Evolutionary conservation across 768 basidiomycete genomes (phyloP).

Genomic region (Psilocybe cubensis): DNA sequence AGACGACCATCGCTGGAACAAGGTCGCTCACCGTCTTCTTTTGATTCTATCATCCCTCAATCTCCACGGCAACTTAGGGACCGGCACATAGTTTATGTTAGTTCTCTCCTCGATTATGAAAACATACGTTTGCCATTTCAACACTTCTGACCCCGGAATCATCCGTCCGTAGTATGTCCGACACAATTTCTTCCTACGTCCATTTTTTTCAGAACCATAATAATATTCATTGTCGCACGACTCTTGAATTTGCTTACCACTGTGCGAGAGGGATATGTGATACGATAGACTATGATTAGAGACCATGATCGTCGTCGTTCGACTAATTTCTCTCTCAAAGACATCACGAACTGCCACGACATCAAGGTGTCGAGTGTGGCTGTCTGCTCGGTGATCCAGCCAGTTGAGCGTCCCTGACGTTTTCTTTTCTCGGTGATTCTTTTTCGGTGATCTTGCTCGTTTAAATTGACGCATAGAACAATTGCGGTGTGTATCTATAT

Average conservation of each 20-base stretch:
- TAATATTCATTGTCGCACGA: neutral
- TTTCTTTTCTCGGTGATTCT: too few relatives aligned
- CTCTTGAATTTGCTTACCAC: neutral
- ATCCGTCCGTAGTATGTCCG: neutral
- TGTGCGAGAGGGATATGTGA: neutral
- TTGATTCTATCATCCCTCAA: slow-evolving; percentile 11
- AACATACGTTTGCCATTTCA: neutral
- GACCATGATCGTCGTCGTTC: neutral
- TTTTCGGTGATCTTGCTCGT: neutral
- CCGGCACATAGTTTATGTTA: neutral
- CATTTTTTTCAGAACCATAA: neutral
- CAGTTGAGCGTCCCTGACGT: neutral
- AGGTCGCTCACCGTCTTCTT: slow-evolving; percentile 15
- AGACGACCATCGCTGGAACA: slow-evolving; percentile 28
- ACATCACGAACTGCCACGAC: neutral
- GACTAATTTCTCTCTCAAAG: neutral
- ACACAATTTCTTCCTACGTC: neutral
- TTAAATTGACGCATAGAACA: neutral
- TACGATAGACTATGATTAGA: neutral
- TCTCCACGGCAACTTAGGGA: slow-evolving; percentile 19
- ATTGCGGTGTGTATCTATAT: neutral
- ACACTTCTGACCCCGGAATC: neutral
- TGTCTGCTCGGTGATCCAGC: neutral
- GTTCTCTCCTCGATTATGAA: neutral
- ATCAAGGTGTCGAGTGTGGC: neutral